Conservation (phyloP, 306 rosid species). For the Trichosanthes truncata region DNA sequence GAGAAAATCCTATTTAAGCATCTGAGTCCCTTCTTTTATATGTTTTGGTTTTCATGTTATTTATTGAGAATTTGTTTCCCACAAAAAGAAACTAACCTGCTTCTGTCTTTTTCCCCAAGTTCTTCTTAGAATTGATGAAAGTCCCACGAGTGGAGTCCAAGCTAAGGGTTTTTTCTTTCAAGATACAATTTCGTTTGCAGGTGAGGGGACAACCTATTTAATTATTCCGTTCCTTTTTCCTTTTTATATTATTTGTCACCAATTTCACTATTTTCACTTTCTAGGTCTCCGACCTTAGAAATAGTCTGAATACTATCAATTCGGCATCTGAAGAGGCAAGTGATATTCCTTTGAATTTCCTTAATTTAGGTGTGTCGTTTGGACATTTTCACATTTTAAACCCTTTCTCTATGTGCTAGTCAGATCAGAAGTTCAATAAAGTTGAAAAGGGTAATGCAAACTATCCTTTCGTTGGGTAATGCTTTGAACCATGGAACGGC, state of each 20-base stretch:
- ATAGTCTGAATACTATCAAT: constrained; percentile 60
- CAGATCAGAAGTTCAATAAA: constrained; percentile 89
- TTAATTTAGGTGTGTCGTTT: constrained; percentile 2
- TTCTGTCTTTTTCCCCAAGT: constrained; percentile 28
- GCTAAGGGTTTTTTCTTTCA: constrained; percentile 85
- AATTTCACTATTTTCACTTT: constrained; percentile 18
- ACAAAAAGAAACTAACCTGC: constrained; percentile 13
- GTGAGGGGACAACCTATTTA: constrained; percentile 33
- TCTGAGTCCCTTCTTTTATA: background rate
- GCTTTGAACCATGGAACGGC: constrained; percentile 99
- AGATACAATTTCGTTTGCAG: constrained; percentile 75
- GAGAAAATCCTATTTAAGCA: constrained; percentile 10
- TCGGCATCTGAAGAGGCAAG: constrained; percentile 77
- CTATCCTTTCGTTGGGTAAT: constrained; percentile 95
- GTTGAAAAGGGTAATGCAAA: constrained; percentile 98
- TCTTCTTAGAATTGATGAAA: constrained; percentile 80
- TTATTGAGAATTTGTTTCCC: background rate
- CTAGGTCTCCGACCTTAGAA: constrained; percentile 79
- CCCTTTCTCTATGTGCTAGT: constrained; percentile 18
- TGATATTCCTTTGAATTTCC: constrained; percentile 12
- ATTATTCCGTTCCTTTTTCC: constrained; percentile 7
- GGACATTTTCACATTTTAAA: constrained; percentile 13
- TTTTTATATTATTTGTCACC: constrained; percentile 14
- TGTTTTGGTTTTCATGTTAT: background rate
- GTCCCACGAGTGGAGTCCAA: constrained; percentile 87